phyloP scores from a whole-genome alignment of 805 yeast genomes.

The Candida taoyuanica region DNA sequence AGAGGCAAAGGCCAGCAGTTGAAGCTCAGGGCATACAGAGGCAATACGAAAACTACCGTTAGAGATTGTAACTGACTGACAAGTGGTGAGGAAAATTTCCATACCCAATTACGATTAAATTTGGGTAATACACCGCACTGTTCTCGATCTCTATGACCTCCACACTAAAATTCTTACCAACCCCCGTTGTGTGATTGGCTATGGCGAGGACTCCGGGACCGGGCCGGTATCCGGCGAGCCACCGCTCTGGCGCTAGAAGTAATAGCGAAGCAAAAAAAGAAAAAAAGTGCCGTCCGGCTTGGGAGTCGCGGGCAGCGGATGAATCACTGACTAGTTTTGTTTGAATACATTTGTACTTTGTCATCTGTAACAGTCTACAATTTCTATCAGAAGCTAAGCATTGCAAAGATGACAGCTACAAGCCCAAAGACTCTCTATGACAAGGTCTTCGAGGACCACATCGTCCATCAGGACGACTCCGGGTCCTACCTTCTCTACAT shows the following conservation, averaged over 20 bases:
- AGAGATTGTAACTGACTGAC: no score
- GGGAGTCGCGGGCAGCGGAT: background rate
- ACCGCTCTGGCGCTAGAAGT: no score
- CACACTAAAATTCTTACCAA: conserved; percentile 3
- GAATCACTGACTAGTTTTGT: no score
- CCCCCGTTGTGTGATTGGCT: background rate
- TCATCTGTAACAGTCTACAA: background rate
- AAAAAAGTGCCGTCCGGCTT: no score
- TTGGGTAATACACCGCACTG: background rate
- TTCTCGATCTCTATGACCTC: background rate
- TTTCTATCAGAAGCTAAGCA: background rate
- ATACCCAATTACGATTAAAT: no score
- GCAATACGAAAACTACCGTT: no score
- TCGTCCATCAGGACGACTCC: conserved; percentile 84
- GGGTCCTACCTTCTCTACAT: conserved; percentile 86
- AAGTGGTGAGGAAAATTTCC: no score
- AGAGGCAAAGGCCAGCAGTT: no score
- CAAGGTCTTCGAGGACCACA: conserved; percentile 92
- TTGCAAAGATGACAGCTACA: conserved; percentile 8
- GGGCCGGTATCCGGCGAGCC: background rate
- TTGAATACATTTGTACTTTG: background rate
- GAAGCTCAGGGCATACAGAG: no score
- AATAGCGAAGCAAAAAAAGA: no score
- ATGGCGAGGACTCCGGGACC: background rate
- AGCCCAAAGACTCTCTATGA: conserved; percentile 71